Base-by-base conservation (phyloP, 2,329 filamentous ascomycete species). In the Colletotrichum camelliae region DNA sequence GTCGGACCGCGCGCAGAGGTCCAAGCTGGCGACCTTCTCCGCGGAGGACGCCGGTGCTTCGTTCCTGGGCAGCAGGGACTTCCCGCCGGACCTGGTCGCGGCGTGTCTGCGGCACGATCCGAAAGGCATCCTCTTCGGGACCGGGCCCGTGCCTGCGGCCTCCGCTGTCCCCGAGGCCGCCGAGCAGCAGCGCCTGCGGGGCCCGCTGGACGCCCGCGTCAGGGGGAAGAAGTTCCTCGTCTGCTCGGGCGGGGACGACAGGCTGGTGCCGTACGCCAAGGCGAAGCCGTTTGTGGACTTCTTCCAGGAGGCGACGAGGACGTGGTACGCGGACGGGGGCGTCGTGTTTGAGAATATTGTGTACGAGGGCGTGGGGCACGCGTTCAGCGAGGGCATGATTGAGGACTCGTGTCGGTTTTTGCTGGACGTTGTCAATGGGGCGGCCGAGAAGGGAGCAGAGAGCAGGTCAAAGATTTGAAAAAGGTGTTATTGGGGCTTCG, bases 1-100 rank as follows among this genome's bases (percentile, higher is more conserved):
- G 92, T 89, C 88, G 10, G 93, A 96, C 80, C 94, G 97, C 13
- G 96, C 96, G 1, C 88, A 91, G 7, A 87, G 93, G 48, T 94
- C 93, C 1, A 95, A 93, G 80, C 86, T 94, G 13, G 78, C 88
- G 16, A 90, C 91, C 0, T 95, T 90, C 84, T 90, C 89, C 0
- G 83, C 87, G 3, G 88, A 88, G 15, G 86, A 90, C 18, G 87
- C 88, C 0, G 93, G 93, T 0, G 84, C 87, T 0, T 85, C 89
- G 0, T 97, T 98, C 80, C 81, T 97, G 1, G 95, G 95, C 4
- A 96, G 94, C 73, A 86, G 85, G 52, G 94, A 96, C 81, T 98
- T 98, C 80, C 96, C 96, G 0, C 83, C 85, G 0, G 89, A 91
- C 0, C 89, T 98, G 8, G 85, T 96, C 1, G 85, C 89, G 1